Evolutionary conservation across 208 protist genomes (phyloP).

Genomic region (Kentomonas sorsogonicus): DNA sequence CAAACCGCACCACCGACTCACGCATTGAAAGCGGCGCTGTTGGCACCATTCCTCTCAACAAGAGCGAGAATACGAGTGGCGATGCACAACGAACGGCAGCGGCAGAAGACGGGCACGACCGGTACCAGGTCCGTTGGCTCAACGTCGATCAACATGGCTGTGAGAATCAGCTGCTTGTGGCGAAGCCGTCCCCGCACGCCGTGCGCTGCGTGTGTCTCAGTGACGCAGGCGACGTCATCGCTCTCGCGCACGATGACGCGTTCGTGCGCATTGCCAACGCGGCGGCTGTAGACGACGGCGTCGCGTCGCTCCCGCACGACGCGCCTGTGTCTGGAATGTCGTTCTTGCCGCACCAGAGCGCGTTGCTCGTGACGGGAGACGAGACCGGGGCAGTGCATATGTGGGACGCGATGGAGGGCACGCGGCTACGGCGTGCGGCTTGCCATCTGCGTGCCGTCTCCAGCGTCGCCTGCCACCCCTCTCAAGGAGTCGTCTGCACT

Average conservation of each 20-base stretch:
- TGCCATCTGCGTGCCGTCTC: constrained; percentile 57
- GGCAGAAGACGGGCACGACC: not conserved
- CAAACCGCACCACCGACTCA: too few species aligned
- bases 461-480: constrained; percentile 49
- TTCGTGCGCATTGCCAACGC: constrained; percentile 43
- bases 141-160: constrained; percentile 57
- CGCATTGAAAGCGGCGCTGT: too few species aligned
- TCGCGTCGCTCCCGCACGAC: constrained; percentile 21
- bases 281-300: constrained; percentile 30
- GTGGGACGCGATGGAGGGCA: constrained; percentile 69
- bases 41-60: not conserved
- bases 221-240: constrained; percentile 41
- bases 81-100: not conserved
- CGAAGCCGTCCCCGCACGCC: constrained; percentile 28
- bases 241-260: constrained; percentile 47
- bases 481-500: constrained; percentile 43
- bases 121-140: constrained; percentile 57
- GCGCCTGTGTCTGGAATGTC: constrained; percentile 47
- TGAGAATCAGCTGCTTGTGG: constrained; percentile 29
- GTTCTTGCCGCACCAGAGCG: constrained; percentile 48
- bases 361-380: constrained; percentile 78
- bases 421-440: constrained; percentile 46
- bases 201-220: constrained; percentile 49
- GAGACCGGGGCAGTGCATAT: constrained; percentile 85
- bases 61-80: not conserved